These are phyloP conservation scores for Chaetothyriales sp. DNA, from an alignment of 2,329 filamentous ascomycete genomes.

Conservation along the genomic window DNA sequence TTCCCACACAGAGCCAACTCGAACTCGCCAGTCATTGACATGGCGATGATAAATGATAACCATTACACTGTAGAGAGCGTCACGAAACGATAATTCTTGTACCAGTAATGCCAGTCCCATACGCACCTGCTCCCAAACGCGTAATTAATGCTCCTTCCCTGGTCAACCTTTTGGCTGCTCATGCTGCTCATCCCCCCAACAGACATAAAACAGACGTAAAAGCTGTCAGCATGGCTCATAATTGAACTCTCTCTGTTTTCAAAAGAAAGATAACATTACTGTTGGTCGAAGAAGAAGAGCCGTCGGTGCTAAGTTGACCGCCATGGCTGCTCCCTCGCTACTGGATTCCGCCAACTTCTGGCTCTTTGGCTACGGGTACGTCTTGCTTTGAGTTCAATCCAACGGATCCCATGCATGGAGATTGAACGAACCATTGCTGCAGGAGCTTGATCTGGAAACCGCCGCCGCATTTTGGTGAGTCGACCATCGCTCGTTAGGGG, in stretches of 20 bases:
- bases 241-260: background rate
- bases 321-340: background rate
- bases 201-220: background rate
- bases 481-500: background rate
- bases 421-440: background rate
- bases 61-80: no score
- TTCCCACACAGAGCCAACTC: no score
- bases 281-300: no score
- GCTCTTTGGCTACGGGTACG: constrained; percentile 91
- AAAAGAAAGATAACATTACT: background rate
- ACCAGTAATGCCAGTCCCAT: no score
- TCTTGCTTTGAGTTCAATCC: constrained; percentile 1
- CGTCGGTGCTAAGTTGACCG: background rate
- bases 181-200: background rate
- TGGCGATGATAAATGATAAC: no score
- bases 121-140: background rate
- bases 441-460: constrained; percentile 98
- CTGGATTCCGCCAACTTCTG: constrained; percentile 48
- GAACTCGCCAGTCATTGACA: no score
- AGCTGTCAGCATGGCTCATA: background rate
- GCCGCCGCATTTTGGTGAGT: constrained; percentile 81
- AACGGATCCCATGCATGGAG: constrained; percentile 19
- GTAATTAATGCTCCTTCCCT: background rate
- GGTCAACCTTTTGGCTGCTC: background rate
- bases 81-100: no score